Evolutionary conservation across 345 rosid species (phyloP), one percentile per base, ranked within the genome.

Genomic region (Mallotus nudiflorus): DNA sequence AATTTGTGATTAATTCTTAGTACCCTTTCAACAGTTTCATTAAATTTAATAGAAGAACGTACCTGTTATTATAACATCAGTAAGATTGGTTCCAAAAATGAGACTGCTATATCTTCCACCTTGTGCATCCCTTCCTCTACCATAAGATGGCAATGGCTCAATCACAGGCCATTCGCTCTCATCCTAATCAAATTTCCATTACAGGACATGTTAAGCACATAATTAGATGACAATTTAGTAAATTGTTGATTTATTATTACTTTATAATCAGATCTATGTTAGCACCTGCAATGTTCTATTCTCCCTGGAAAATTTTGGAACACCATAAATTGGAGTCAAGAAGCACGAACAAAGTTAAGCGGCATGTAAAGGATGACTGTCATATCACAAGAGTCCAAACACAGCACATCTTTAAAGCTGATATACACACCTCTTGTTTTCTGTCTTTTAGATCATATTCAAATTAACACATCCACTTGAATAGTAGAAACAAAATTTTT

Each of bases 91-190:
- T 22, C 85, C 85, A 24, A 78, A 81, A 37, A 84, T 74, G 69
- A 84, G 83, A 79, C 87, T 81, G 75, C 68, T 54, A 54, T 70
- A 74, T 58, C 87, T 79, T 50, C 83, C 83, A 29, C 84, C 87
- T 3, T 79, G 74, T 3, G 85, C 65, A 58, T 81, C 85, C 75
- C 80, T 84, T 52, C 87, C 87, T 52, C 80, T 76, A 14, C 87
- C 87, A 24, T 84, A 81, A 8, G 87, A 79, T n/a, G 87, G 87
- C 77, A 83, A 42, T 12, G 87, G 81, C 2, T 78, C 73, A 8
- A 70, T 66, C 75, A 83, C 58, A 19, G 84, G 85, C 82, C 81
- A 84, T 40, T 66, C 67, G 2, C 45, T 70, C 24, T 76, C 71
- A 53, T 76, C 83, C 84, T 77, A 42, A 72, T 76, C 40, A 29